Percentiles rank a stretch among this genome's conserved stretches.
phyloP scores from a whole-genome alignment of 768 basidiomycete species.

The Hortiboletus campestris region DNA sequence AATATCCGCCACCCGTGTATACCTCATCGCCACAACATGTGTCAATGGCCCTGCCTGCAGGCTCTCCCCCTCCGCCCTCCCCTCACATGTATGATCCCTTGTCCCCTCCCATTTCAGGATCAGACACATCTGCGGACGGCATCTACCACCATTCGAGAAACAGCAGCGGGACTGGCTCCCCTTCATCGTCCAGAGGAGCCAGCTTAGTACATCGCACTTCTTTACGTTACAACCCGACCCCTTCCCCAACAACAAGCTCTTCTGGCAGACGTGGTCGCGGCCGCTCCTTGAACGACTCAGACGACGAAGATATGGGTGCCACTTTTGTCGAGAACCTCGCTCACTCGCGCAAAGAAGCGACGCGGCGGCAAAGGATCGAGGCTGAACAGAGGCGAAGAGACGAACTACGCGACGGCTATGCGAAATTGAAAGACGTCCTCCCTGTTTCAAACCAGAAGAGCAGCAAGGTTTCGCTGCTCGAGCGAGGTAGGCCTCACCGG shows the following conservation, averaged over 20 bases:
- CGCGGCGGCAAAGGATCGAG: slow-evolving; percentile 79
- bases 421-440: slow-evolving; percentile 81
- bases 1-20: slow-evolving; percentile 63
- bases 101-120: slow-evolving; percentile 84
- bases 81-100: slow-evolving; percentile 82
- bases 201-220: slow-evolving; percentile 72
- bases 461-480: slow-evolving; percentile 85
- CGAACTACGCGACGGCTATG: slow-evolving; percentile 88
- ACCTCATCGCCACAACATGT: slow-evolving; percentile 66
- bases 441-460: slow-evolving; percentile 88
- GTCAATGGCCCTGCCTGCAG: slow-evolving; percentile 57
- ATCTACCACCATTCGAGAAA: slow-evolving; percentile 73
- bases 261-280: slow-evolving; percentile 63
- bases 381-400: slow-evolving; percentile 88
- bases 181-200: slow-evolving; percentile 72
- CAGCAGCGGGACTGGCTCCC: slow-evolving; percentile 71
- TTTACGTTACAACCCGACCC: slow-evolving; percentile 76
- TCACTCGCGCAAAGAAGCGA: slow-evolving; percentile 79
- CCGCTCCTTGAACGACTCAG: slow-evolving; percentile 70
- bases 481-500: slow-evolving; percentile 61
- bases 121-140: slow-evolving; percentile 85
- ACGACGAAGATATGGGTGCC: slow-evolving; percentile 74
- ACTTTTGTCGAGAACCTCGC: slow-evolving; percentile 70
- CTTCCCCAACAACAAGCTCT: slow-evolving; percentile 73
- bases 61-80: slow-evolving; percentile 71